phyloP scores from a whole-genome alignment of 2,329 filamentous ascomycete species.

The Exophiala viscosa region DNA sequence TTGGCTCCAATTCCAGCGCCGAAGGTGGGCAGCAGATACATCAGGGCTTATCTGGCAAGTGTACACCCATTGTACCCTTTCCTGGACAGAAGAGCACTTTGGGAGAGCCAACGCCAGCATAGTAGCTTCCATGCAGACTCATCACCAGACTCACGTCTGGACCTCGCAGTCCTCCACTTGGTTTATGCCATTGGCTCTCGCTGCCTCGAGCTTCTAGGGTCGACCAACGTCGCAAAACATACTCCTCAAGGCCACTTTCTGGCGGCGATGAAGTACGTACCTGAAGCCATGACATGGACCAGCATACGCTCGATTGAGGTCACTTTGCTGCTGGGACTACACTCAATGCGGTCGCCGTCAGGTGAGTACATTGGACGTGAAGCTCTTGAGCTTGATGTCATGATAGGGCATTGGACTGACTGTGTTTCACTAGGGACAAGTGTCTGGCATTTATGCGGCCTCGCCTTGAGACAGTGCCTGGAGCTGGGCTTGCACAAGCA shows the following conservation, averaged over 20 bases:
- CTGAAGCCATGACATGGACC: constrained; percentile 4
- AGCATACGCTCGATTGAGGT: constrained; percentile 11
- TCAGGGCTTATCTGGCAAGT: constrained; percentile 7
- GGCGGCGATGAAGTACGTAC: constrained; percentile 7
- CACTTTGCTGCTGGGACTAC: constrained; percentile 8
- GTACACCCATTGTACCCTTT: constrained; percentile 14
- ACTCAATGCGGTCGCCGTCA: constrained; percentile 12
- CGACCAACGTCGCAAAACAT: neutral
- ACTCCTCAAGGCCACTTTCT: constrained; percentile 3
- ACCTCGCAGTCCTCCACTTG: constrained; percentile 3
- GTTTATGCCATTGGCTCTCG: constrained; percentile 15
- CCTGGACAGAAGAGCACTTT: constrained; percentile 2
- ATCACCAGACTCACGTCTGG: neutral
- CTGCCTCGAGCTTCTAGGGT: constrained; percentile 10
- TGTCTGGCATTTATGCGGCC: constrained; percentile 13
- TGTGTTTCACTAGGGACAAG: constrained; percentile 4
- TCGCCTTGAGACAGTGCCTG: constrained; percentile 13
- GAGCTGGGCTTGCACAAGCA: constrained; percentile 13
- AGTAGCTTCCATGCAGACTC: neutral
- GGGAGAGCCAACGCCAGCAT: constrained; percentile 2
- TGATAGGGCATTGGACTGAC: neutral
- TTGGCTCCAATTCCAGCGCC: neutral
- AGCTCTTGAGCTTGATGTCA: neutral
- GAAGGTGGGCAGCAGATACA: neutral
- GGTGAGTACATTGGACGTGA: neutral